Evolutionary conservation across 495 filamentous ascomycete species (phyloP).

Genomic region (Pseudoneurospora amorphoporcata): DNA sequence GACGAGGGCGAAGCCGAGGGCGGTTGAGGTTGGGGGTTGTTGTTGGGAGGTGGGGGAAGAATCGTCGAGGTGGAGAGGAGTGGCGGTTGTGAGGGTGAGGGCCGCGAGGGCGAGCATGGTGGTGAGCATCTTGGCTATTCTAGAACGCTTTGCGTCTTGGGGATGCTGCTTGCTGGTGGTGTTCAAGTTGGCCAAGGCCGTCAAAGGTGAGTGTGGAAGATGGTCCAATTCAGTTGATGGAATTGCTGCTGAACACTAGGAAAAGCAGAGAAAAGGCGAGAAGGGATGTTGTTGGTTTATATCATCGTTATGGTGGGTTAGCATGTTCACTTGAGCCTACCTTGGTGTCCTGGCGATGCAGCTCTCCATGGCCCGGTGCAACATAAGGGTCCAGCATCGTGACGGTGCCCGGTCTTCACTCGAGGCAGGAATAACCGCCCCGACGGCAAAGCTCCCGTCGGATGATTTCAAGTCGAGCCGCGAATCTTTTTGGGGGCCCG

Average conservation of each 20-base stretch:
- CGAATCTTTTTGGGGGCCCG: not conserved
- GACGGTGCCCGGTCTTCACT: not conserved
- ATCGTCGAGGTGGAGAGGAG: not conserved
- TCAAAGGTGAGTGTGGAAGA: not conserved
- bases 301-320: not conserved
- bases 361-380: not conserved
- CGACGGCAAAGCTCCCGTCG: not conserved
- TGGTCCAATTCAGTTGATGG: not conserved
- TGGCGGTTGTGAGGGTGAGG: not conserved
- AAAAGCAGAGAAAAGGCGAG: not conserved
- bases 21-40: not conserved
- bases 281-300: not conserved
- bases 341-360: not conserved
- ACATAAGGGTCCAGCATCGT: not conserved
- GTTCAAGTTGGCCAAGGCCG: not conserved
- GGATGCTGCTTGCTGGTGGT: not conserved
- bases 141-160: not conserved
- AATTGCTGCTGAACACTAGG: not conserved
- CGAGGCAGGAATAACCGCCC: not conserved
- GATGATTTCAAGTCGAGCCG: not conserved
- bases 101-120: not conserved
- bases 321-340: not conserved
- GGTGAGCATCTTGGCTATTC: not conserved
- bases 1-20: slow-evolving; percentile 1
- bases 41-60: not conserved